A percentile compares a stretch with the other conserved stretches of the same genome.
These are phyloP conservation scores for Aspergillus sclerotiicarbonarius DNA, from an alignment of 495 filamentous ascomycete species.

Conservation along the genomic window DNA sequence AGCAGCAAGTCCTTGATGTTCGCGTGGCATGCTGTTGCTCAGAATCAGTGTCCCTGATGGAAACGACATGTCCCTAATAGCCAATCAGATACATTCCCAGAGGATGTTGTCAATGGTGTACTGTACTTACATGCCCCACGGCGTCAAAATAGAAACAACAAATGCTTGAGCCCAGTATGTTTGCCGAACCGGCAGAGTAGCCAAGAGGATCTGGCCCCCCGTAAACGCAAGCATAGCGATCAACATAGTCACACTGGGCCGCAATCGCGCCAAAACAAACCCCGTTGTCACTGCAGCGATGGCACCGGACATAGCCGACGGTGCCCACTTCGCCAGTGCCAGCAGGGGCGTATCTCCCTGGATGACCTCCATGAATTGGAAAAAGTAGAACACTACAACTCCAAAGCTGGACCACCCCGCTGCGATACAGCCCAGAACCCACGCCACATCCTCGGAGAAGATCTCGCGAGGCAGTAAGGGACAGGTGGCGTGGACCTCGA, in stretches of 20 bases:
- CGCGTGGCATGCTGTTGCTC: constrained; percentile 22
- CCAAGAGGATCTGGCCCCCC: neutral
- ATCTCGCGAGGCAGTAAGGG: constrained; percentile 50
- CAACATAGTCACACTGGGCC: neutral
- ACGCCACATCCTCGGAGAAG: constrained; percentile 47
- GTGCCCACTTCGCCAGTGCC: no score
- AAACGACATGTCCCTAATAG: constrained; percentile 63
- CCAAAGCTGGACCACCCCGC: constrained; percentile 54
- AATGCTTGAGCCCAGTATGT: neutral
- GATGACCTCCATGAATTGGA: no score
- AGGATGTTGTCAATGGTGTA: no score
- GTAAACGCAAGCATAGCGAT: neutral
- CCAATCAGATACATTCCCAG: no score
- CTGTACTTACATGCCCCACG: constrained; percentile 64
- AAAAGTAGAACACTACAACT: neutral
- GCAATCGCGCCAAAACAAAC: no score
- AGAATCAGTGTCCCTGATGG: constrained; percentile 39
- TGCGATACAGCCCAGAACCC: constrained; percentile 54
- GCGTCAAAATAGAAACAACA: constrained; percentile 38
- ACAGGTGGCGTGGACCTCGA: constrained; percentile 45
- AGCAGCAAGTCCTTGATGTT: constrained; percentile 49
- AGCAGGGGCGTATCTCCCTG: no score
- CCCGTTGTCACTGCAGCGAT: no score
- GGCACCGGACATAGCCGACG: no score
- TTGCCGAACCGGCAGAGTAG: neutral